Percentiles rank a stretch among this genome's conserved stretches.
Evolutionary conservation across 108 stramenopile species (phyloP).

Genomic region (Aureococcus anophagefferens): DNA sequence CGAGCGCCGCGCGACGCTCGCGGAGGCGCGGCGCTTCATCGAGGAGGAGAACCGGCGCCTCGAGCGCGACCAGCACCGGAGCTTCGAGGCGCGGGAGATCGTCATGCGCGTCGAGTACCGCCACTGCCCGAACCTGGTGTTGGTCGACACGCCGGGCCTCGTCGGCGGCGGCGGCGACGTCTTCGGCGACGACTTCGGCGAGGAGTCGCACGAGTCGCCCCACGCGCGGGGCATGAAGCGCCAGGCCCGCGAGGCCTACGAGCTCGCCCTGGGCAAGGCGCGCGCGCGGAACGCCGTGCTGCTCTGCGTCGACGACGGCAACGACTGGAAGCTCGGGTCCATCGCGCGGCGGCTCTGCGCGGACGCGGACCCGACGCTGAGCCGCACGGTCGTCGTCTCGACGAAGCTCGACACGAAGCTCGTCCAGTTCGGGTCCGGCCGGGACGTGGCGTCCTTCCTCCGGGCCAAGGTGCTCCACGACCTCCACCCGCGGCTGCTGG

Average conservation of each 20-base stretch:
- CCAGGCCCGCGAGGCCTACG: slow-evolving; percentile 72
- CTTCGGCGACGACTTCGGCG: slow-evolving; percentile 37
- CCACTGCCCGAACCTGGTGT: slow-evolving; percentile 85
- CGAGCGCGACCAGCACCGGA: slow-evolving; percentile 70
- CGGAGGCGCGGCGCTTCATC: slow-evolving; percentile 71
- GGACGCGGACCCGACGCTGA: slow-evolving; percentile 76
- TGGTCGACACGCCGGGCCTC: slow-evolving; percentile 84
- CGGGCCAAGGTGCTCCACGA: slow-evolving; percentile 55
- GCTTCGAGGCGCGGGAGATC: slow-evolving; percentile 78
- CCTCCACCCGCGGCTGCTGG: slow-evolving; percentile 69
- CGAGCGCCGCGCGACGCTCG: slow-evolving; percentile 39
- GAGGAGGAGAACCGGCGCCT: slow-evolving; percentile 74
- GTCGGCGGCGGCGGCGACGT: slow-evolving; percentile 61
- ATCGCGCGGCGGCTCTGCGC: slow-evolving; percentile 51
- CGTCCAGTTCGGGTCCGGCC: slow-evolving; percentile 70
- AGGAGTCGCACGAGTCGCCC: slow-evolving; percentile 12
- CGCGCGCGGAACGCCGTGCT: slow-evolving; percentile 76
- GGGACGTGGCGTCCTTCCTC: slow-evolving; percentile 70
- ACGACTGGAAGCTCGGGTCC: slow-evolving; percentile 83
- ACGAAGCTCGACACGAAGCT: slow-evolving; percentile 87
- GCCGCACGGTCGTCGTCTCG: slow-evolving; percentile 80
- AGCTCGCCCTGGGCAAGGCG: slow-evolving; percentile 72
- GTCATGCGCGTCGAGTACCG: slow-evolving; percentile 87
- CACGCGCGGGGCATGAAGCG: slow-evolving; percentile 64
- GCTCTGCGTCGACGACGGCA: slow-evolving; percentile 84